A percentile compares a stretch with the other conserved stretches of the same genome.
Conservation (phyloP, 208 protist genomes). For the Histomonas meleagridis region DNA sequence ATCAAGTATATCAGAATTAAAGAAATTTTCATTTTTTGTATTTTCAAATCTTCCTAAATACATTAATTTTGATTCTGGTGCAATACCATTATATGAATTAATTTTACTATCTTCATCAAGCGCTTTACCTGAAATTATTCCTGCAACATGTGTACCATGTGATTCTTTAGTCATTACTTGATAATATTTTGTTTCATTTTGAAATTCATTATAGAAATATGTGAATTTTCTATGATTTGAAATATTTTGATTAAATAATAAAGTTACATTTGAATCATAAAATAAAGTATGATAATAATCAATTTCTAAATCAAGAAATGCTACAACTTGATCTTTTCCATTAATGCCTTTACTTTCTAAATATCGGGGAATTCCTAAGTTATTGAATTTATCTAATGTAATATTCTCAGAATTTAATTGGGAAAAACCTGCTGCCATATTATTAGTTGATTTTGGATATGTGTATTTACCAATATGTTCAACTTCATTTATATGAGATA, state of each 20-base stretch:
- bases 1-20: not conserved
- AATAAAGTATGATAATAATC: not conserved
- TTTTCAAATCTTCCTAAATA: too few relatives aligned
- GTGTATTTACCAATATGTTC: too few relatives aligned
- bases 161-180: not conserved
- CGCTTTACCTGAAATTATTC: not conserved
- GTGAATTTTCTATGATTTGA: not conserved
- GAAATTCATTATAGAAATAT: too few relatives aligned
- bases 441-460: too few relatives aligned
- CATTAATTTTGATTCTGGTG: not conserved
- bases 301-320: not conserved
- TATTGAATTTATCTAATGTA: too few relatives aligned
- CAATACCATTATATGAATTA: not conserved
- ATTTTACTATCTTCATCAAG: not conserved
- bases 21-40: not conserved
- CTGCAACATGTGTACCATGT: constrained; percentile 6
- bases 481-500: too few relatives aligned
- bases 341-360: too few relatives aligned
- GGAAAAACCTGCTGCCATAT: too few relatives aligned
- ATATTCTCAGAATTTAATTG: too few relatives aligned
- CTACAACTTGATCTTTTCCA: not conserved
- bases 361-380: too few relatives aligned
- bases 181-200: not conserved
- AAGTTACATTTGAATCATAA: not conserved
- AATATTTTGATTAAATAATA: not conserved